A percentile compares a stretch with the other conserved stretches of the same genome.
Evolutionary conservation across 306 rosid species (phyloP).

Genomic region (Pyrus pyrifolia): DNA sequence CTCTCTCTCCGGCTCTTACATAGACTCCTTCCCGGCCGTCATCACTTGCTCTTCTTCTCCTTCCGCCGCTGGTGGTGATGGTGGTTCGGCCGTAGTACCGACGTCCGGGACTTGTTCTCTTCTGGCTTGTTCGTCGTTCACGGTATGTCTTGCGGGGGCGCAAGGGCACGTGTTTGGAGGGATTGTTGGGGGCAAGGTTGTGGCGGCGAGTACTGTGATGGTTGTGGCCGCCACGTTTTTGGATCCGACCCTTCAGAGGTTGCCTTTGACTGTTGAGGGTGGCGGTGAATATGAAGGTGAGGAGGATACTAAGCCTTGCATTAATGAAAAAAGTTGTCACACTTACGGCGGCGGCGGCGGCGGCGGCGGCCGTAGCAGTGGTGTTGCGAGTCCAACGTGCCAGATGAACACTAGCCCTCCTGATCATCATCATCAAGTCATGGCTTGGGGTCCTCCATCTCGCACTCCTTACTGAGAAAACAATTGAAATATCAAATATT

Average conservation of each 20-base stretch:
- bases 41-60: background rate
- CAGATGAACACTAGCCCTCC: conserved; percentile 5
- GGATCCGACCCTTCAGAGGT: conserved; percentile 19
- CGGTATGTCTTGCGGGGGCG: conserved; percentile 25
- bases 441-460: conserved; percentile 40
- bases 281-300: background rate
- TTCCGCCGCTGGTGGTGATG: background rate
- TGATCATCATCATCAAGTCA: conserved; percentile 16
- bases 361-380: background rate
- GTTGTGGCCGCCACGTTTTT: conserved; percentile 26
- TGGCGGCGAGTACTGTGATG: conserved; percentile 31
- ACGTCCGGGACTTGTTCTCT: background rate
- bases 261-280: background rate
- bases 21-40: background rate
- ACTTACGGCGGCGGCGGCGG: background rate
- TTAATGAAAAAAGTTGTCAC: background rate
- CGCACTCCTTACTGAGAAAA: conserved; percentile 18
- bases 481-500: background rate
- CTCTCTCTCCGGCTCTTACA: background rate
- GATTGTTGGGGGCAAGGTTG: conserved; percentile 35
- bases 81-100: background rate
- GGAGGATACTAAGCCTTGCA: background rate
- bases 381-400: conserved; percentile 11
- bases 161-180: conserved; percentile 58
- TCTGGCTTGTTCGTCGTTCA: conserved; percentile 20